A percentile compares a stretch with the other conserved stretches of the same genome.
Evolutionary conservation across 1,284 basidiomycete species (phyloP).

Genomic region (Trametes hirsuta): DNA sequence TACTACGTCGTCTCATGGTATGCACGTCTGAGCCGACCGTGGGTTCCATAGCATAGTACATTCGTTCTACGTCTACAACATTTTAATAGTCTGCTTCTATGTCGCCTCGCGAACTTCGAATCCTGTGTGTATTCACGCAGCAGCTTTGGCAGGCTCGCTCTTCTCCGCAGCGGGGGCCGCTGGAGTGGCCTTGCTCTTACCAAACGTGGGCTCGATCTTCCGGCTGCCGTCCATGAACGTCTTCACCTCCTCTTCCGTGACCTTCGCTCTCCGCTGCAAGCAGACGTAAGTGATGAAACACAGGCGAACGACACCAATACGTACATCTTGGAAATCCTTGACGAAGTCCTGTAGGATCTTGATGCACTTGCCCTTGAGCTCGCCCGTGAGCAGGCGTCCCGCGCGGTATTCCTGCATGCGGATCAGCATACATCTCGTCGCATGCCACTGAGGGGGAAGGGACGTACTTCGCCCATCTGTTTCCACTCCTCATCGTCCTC

Average conservation of each 20-base stretch:
- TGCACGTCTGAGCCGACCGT: too few species aligned
- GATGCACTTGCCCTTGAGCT: constrained; percentile 93
- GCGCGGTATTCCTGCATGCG: constrained; percentile 82
- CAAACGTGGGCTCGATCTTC: constrained; percentile 68
- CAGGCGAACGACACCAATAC: constrained; percentile 21
- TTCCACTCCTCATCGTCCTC: constrained; percentile 91
- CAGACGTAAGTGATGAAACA: neutral
- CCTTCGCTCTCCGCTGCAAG: constrained; percentile 72
- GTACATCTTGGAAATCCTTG: constrained; percentile 87
- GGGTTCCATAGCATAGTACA: neutral
- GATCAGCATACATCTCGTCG: neutral
- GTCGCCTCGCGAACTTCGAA: neutral
- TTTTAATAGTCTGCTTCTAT: constrained; percentile 13
- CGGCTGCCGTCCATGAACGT: constrained; percentile 86
- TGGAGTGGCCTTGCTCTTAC: constrained; percentile 30
- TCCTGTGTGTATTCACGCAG: neutral
- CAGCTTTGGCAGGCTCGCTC: neutral
- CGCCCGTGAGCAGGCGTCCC: constrained; percentile 87
- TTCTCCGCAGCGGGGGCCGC: neutral
- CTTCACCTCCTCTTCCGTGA: constrained; percentile 81
- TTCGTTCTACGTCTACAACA: constrained; percentile 24
- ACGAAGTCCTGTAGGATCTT: constrained; percentile 85
- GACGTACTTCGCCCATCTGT: constrained; percentile 72
- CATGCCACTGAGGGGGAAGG: neutral
- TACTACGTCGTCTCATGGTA: too few species aligned